Evolutionary conservation across 495 filamentous ascomycete genomes (phyloP), one percentile per base, ranked within the genome.

Genomic region (Xylaria intraflava): DNA sequence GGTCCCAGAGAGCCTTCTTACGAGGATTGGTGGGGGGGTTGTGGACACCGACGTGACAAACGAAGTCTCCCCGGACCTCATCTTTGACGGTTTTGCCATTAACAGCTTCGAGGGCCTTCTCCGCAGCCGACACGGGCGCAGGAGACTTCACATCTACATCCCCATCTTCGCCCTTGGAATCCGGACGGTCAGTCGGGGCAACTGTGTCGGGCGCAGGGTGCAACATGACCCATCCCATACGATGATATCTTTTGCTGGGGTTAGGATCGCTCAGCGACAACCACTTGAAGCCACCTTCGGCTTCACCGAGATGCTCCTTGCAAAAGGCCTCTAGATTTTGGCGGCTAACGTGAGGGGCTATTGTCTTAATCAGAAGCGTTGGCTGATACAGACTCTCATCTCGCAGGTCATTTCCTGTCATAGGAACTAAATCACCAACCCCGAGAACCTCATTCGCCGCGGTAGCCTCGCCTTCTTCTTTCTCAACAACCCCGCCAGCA

Each of bases 201-300:
- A 73, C 66, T 19, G 76, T 73, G 35, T 94, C 88, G 2, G 83
- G 72, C 11, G 83, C 81, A 36, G 90, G 87, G 65, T 96, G 72
- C 7, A 99, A 76, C 79, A 97, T 95, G 51, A 99, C 90, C 91
- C 91, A 99, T 19, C 94, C 93, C 74, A 99, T 99, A 1, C 93
- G 85, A 64, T 99, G 93, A 61, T 87, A 99, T 57, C 94, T 87
- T 72, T 99, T 99, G 53, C 86, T 83, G 0, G 94, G 92, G 62
- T 97, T 99, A 0, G 93, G 93, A 65, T 99, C 93, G 64, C 90
- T 95, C 38, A 97, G 78, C 49, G 90, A 95, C 8, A 95, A 76
- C 84, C 87, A 94, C 64, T 88, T 92, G 73, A 87, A 91, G 0
- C 91, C 90, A 49, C 91, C 89, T 55, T 90, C 83, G 20, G 80